phyloP scores from a whole-genome alignment of 1,284 basidiomycete genomes.

The Ustilago tritici region DNA sequence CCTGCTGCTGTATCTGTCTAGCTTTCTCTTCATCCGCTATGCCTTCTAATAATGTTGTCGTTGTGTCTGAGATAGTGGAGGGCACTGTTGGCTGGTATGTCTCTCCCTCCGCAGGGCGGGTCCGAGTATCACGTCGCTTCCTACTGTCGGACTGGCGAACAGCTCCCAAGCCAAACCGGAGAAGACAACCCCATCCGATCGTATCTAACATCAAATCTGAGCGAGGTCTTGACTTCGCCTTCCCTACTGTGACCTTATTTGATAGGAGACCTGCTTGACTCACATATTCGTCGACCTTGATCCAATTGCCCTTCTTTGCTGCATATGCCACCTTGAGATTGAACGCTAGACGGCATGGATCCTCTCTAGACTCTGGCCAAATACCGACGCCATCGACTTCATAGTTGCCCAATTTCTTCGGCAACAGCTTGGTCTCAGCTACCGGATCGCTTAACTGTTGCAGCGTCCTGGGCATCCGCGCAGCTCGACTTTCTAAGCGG shows the following conservation, averaged over 20 bases:
- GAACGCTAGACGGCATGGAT: constrained; percentile 26
- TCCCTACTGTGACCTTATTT: neutral
- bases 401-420: constrained; percentile 1
- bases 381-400: constrained; percentile 19
- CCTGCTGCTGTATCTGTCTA: constrained; percentile 3
- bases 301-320: constrained; percentile 29
- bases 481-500: constrained; percentile 23
- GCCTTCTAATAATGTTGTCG: neutral
- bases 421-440: neutral
- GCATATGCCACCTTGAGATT: constrained; percentile 42
- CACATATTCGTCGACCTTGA: constrained; percentile 30
- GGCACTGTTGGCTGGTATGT: neutral
- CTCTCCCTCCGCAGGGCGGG: neutral
- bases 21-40: constrained; percentile 3
- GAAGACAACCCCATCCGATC: constrained; percentile 34
- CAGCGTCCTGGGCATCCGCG: neutral
- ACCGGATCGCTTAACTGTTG: neutral
- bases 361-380: constrained; percentile 25
- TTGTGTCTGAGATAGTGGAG: neutral
- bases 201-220: constrained; percentile 4
- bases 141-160: neutral
- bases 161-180: constrained; percentile 27
- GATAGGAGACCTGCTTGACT: constrained; percentile 1
- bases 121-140: neutral
- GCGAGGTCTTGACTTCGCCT: neutral